phyloP scores from a whole-genome alignment of 1,139 yeast genomes.

The Eremothecium sinecaudum region DNA sequence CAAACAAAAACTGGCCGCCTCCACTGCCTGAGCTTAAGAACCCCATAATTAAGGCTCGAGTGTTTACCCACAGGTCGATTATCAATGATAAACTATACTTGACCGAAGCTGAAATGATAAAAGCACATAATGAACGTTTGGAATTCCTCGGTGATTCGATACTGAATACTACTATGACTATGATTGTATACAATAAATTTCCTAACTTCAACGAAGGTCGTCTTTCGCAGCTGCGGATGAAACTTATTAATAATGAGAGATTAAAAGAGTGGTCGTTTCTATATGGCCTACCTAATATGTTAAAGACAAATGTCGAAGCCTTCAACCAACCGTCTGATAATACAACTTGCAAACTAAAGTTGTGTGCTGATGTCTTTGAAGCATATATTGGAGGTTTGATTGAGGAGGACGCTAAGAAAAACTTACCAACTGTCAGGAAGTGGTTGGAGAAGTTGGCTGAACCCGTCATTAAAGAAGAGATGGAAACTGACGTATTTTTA shows the following conservation, averaged over 20 bases:
- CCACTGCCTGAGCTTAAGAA: constrained; percentile 59
- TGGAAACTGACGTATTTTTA: constrained; percentile 17
- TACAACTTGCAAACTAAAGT: constrained; percentile 28
- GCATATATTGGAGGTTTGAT: constrained; percentile 84
- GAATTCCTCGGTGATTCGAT: constrained; percentile 93
- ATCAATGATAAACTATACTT: constrained; percentile 51
- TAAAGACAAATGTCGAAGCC: constrained; percentile 35
- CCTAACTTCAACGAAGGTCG: constrained; percentile 77
- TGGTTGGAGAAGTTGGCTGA: constrained; percentile 55
- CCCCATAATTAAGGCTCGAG: constrained; percentile 52
- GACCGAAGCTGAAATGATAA: constrained; percentile 46
- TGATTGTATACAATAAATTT: constrained; percentile 53
- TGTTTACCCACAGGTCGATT: constrained; percentile 73
- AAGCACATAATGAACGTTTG: constrained; percentile 74
- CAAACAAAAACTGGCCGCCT: constrained; percentile 41
- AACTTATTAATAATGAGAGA: constrained; percentile 64
- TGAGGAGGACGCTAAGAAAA: constrained; percentile 42
- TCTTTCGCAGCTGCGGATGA: constrained; percentile 60
- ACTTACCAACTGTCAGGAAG: constrained; percentile 40
- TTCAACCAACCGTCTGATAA: constrained; percentile 24
- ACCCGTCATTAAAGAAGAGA: constrained; percentile 39
- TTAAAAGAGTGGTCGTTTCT: constrained; percentile 60
- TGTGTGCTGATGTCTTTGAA: constrained; percentile 51
- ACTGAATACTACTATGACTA: constrained; percentile 62
- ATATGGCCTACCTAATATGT: constrained; percentile 59